phyloP scores from a whole-genome alignment of 2,329 filamentous ascomycete genomes.

The Aspergillus pseudonomiae region DNA sequence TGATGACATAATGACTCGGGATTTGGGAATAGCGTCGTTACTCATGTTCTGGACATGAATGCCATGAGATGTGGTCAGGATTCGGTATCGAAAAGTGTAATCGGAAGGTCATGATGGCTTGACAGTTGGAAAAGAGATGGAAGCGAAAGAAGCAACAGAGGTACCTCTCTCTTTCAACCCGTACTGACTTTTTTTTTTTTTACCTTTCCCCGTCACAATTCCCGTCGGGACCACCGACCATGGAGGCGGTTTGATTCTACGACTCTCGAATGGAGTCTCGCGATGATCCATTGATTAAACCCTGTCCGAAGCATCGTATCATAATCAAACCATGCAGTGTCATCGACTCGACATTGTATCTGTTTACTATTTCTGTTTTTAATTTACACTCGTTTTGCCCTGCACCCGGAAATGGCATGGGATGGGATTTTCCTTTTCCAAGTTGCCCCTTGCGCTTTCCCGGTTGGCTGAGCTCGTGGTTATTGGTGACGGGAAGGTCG shows the following conservation, averaged over 20 bases:
- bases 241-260: neutral
- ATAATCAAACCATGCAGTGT: constrained; percentile 1
- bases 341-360: neutral
- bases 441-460: constrained; percentile 23
- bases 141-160: neutral
- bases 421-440: neutral
- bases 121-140: neutral
- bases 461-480: constrained; percentile 25
- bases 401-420: constrained; percentile 20
- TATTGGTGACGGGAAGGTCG: constrained; percentile 15
- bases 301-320: neutral
- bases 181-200: neutral
- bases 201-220: neutral
- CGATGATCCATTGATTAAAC: neutral
- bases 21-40: neutral
- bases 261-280: neutral
- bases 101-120: neutral
- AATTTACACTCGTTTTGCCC: constrained; percentile 17
- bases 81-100: neutral
- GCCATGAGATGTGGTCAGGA: neutral
- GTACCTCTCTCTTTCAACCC: neutral
- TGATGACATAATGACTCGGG: constrained; percentile 14
- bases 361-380: constrained; percentile 5
- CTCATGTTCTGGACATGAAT: neutral
- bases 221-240: neutral